These are phyloP conservation scores for Fraxinus quadrangulata DNA, from an alignment of 257 asterid species.

Conservation along the genomic window DNA sequence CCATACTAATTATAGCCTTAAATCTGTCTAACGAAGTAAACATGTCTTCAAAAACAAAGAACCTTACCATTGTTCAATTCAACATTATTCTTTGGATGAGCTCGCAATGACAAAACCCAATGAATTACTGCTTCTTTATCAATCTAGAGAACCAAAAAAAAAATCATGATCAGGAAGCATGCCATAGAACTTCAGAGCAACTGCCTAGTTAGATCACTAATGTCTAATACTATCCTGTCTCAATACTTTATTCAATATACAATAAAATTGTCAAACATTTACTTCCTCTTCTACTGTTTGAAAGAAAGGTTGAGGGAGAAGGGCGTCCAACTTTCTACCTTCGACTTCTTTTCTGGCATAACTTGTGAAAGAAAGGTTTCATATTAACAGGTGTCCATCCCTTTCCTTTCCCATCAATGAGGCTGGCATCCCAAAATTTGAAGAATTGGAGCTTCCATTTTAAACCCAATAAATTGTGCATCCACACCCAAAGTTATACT, in stretches of 20 bases:
- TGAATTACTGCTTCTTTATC: constrained; percentile 67
- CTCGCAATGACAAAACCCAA: constrained; percentile 91
- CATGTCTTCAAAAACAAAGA: constrained; percentile 17
- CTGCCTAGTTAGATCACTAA: not conserved
- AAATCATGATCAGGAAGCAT: not conserved
- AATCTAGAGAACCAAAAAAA: constrained; percentile 42
- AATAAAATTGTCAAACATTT: not conserved
- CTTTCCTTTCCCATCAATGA: not conserved
- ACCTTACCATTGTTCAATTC: constrained; percentile 61
- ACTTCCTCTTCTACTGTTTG: not conserved
- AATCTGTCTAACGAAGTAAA: not conserved
- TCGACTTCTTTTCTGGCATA: not conserved
- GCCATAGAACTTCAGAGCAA: not conserved
- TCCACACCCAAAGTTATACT: not conserved
- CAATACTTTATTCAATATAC: not conserved
- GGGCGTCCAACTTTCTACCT: not conserved
- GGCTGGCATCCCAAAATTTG: not conserved
- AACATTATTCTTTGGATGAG: constrained; percentile 55
- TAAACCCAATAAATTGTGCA: constrained; percentile 4
- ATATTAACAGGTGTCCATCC: not conserved
- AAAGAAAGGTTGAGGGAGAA: not conserved
- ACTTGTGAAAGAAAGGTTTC: not conserved
- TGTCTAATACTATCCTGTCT: not conserved
- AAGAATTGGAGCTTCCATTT: not conserved
- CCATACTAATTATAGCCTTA: constrained; percentile 26